Evolutionary conservation across 768 basidiomycete species (phyloP), one percentile per base, ranked within the genome.

Genomic region (Phylloporus sp.): DNA sequence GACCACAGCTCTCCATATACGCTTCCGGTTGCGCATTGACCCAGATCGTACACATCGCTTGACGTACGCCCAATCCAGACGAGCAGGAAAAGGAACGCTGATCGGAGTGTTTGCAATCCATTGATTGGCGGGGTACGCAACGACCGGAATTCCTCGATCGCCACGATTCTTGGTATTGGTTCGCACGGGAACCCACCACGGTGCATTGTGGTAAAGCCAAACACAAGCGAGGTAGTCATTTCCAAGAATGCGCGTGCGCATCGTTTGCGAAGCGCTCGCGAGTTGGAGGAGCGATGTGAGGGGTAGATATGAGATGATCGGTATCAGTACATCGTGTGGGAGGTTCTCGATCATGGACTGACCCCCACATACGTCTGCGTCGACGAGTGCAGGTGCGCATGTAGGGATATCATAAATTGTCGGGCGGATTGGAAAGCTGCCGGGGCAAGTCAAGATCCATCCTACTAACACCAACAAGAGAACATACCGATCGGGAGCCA

Each of bases 1-100:
- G 18, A 46, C 39, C 4, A n/a, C 24, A n/a, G 24, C 15, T 9
- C 33, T 27, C 24, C 20, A 38, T 20, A 49, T 33, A n/a, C 48
- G n/a, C 38, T 14, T n/a, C 33, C 38, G 44, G 8, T 49, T 46
- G 22, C 20, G 44, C 44, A 29, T 46, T 4, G 38, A 46, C 15
- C 38, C 32, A 5, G 44, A 39, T 27, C 17, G 32, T n/a, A 29
- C 2, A 11, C 38, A 49, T 33, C 6, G 48, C 11, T 9, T 14
- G 31, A 49, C 13, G 20, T 45, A 48, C 11, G 21, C 39, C 46
- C 27, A 38, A 21, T 18, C 23, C 21, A 48, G 22, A 38, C 15
- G 9, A 13, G 21, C 10, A 15, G 43, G 37, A 39, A 35, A n/a
- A 10, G 3, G 7, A 3, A 6, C 7, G 9, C 9, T 23, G 9